Evolutionary conservation across 768 basidiomycete genomes (phyloP).

Genomic region (Boletus patriciae): DNA sequence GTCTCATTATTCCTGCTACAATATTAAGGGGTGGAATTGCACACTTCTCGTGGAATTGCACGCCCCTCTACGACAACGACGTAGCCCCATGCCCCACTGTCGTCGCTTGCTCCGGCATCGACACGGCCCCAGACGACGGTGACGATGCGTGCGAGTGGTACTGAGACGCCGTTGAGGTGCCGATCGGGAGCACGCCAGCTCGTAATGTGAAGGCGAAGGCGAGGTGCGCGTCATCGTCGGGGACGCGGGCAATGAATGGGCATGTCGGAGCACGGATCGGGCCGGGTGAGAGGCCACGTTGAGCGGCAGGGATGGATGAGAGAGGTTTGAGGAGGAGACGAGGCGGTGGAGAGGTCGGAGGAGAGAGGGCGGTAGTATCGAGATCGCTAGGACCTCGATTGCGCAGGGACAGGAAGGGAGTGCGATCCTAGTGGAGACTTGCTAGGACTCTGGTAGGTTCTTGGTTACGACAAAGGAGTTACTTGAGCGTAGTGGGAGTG

Average conservation of each 20-base stretch:
- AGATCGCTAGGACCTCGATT: too few relatives aligned
- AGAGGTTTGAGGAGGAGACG: constrained; percentile 17
- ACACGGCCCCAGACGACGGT: constrained; percentile 20
- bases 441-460: too few relatives aligned
- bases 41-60: too few relatives aligned
- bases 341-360: constrained; percentile 32
- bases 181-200: constrained; percentile 25
- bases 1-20: too few relatives aligned
- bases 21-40: too few relatives aligned
- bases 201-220: constrained; percentile 12
- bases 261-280: constrained; percentile 21
- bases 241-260: constrained; percentile 22
- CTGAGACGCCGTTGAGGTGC: constrained; percentile 35
- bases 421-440: too few relatives aligned
- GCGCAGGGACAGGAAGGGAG: too few relatives aligned
- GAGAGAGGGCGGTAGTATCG: constrained; percentile 24
- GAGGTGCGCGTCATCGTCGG: constrained; percentile 8
- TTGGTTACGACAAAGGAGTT: too few relatives aligned
- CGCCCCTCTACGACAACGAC: constrained; percentile 46
- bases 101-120: constrained; percentile 13
- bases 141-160: constrained; percentile 35
- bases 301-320: constrained; percentile 26
- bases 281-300: constrained; percentile 1
- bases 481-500: too few relatives aligned
- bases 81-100: constrained; percentile 33